Evolutionary conservation across 139 green algal genomes (phyloP), one percentile per base, ranked within the genome.

Genomic region (Coelastrella sp.): DNA sequence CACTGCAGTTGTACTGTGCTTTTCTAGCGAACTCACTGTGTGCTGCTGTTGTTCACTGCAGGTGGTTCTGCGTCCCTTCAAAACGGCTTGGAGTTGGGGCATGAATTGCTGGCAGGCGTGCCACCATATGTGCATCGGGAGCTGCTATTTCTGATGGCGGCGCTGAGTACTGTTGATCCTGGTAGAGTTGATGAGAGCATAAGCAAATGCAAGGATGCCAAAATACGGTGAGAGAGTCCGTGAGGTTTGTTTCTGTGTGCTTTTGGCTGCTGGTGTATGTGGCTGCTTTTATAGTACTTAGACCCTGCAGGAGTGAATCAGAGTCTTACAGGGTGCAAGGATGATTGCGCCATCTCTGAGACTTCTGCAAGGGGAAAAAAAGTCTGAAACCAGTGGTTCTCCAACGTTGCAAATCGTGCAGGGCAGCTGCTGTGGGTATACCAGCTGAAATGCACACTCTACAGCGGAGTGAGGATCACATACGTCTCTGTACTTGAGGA

Each of bases 111-210:
- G 22, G 84, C 84, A 4, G 89, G 91, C 23, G 93, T 96, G 22
- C 98, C 98, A 0, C 92, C 97, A 0, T 99, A 99, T 87, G 98
- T 97, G 17, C 95, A 97, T 84, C 90, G 98, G 16, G 97, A 99
- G 94, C 89, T 97, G 81, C 80, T 99, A 56, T 74, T 99, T 22
- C 76, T 99, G 78, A 93, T 98, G 73, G 94, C 98, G 2, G 95
- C 94, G 4, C 93, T 99, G 17, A 94, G 92, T 68, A 99, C 94
- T 0, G 98, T 97, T 86, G 98, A 99, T 95, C 98, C 98, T 3
- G 97, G 97, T n/a, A 95, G 97, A 87, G 93, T 99, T n/a, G 89
- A 94, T 47, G 94, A 92, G 23, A 92, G 89, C 87, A 96, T 99
- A n/a, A 91, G 94, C 75, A 86, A 79, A 2, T 92, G 92, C 17